These are phyloP conservation scores for Strobilomyces confusus DNA, from an alignment of 768 basidiomycete species.

Conservation along the genomic window DNA sequence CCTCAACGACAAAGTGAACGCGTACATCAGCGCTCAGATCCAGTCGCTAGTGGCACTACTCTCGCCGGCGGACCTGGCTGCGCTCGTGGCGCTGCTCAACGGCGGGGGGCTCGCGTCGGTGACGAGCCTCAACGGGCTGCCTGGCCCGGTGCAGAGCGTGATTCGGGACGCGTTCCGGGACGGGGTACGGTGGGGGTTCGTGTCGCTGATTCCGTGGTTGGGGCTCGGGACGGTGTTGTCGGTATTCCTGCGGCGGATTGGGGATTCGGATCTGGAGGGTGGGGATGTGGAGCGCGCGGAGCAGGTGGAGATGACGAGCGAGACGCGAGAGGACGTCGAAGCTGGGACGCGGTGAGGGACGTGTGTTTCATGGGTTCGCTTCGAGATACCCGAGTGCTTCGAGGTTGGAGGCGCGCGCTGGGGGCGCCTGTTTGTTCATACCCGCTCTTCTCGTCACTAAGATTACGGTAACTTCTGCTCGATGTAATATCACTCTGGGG, in stretches of 20 bases:
- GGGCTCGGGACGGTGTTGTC: slow-evolving; percentile 33
- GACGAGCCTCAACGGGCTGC: slow-evolving; percentile 36
- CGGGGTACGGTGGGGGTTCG: slow-evolving; percentile 42
- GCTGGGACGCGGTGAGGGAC: background rate
- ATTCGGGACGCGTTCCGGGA: slow-evolving; percentile 40
- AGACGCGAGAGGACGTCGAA: background rate
- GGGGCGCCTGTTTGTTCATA: background rate
- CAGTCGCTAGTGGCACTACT: slow-evolving; percentile 28
- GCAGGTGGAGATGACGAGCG: background rate
- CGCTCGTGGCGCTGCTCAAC: slow-evolving; percentile 24
- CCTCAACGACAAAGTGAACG: slow-evolving; percentile 39
- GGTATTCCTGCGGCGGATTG: slow-evolving; percentile 38
- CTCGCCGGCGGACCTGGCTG: slow-evolving; percentile 23
- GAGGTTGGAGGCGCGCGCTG: background rate
- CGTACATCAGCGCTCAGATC: slow-evolving; percentile 25
- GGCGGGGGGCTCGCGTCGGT: slow-evolving; percentile 31
- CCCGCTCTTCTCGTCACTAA: background rate
- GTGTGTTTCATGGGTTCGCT: too few relatives aligned
- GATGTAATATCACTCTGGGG: background rate
- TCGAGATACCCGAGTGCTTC: background rate
- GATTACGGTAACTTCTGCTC: background rate
- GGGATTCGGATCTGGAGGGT: slow-evolving; percentile 19
- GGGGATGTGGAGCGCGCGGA: too few relatives aligned
- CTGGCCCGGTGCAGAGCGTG: slow-evolving; percentile 31
- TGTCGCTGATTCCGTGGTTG: slow-evolving; percentile 47